These are phyloP conservation scores for Dryas alaskensis DNA, from an alignment of 306 rosid species.

Conservation along the genomic window DNA sequence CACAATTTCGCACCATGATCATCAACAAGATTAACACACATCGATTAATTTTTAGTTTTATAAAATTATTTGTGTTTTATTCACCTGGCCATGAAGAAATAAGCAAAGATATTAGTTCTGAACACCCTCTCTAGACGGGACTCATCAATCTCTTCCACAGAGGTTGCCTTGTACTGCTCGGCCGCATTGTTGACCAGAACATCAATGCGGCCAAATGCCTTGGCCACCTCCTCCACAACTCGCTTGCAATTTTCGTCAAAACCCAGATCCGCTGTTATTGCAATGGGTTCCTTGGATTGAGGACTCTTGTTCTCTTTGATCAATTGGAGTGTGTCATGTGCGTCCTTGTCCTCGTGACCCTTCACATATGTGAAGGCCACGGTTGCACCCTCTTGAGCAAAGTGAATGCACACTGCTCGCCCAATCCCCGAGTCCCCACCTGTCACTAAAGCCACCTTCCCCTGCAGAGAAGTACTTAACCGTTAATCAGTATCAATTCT, in stretches of 20 bases:
- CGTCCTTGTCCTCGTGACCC: slow-evolving; percentile 66
- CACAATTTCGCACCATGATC: too few species aligned
- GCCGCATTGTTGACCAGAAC: slow-evolving; percentile 75
- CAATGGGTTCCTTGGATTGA: slow-evolving; percentile 61
- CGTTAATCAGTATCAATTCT: too few species aligned
- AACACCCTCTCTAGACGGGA: slow-evolving; percentile 65
- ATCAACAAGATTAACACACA: too few species aligned
- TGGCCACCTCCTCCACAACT: slow-evolving; percentile 54
- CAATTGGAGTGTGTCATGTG: slow-evolving; percentile 51
- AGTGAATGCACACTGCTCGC: slow-evolving; percentile 58
- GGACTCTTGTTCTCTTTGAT: slow-evolving; percentile 46
- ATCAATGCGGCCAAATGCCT: slow-evolving; percentile 57
- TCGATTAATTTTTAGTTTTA: neutral
- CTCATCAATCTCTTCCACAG: slow-evolving; percentile 70
- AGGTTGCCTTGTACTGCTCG: slow-evolving; percentile 48
- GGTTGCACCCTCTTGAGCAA: slow-evolving; percentile 74
- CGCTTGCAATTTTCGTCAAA: slow-evolving; percentile 65
- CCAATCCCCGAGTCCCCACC: slow-evolving; percentile 93
- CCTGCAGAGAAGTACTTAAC: slow-evolving; percentile 35
- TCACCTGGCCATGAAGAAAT: slow-evolving; percentile 61
- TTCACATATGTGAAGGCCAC: slow-evolving; percentile 77
- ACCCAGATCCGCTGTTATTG: slow-evolving; percentile 68
- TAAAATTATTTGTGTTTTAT: neutral
- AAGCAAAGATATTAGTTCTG: slow-evolving; percentile 67
- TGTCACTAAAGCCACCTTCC: slow-evolving; percentile 67